Evolutionary conservation across 768 basidiomycete genomes (phyloP).

Genomic region (Suillus sp.): DNA sequence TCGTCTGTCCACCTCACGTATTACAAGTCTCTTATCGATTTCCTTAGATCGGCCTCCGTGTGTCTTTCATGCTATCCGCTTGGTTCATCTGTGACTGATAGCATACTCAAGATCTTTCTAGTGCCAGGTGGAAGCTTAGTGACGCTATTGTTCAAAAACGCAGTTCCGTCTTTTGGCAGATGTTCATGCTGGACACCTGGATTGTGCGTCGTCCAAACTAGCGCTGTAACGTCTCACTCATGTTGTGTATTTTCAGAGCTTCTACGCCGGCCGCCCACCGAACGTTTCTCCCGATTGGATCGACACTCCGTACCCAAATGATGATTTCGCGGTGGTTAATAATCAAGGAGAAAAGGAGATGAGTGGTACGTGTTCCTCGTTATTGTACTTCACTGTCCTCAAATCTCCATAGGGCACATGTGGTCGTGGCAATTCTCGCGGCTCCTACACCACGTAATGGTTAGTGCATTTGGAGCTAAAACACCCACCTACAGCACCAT

Average conservation of each 20-base stretch:
- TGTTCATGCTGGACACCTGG: slow-evolving; percentile 66
- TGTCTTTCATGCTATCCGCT: slow-evolving; percentile 6
- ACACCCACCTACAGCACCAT: slow-evolving; percentile 53
- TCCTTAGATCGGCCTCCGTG: slow-evolving; percentile 60
- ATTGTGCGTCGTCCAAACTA: slow-evolving; percentile 40
- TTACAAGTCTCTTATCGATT: slow-evolving; percentile 9
- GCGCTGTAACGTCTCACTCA: neutral
- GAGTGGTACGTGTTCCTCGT: slow-evolving; percentile 41
- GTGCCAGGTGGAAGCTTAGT: slow-evolving; percentile 60
- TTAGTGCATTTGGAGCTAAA: slow-evolving; percentile 53
- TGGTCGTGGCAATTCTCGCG: slow-evolving; percentile 60
- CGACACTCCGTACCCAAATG: slow-evolving; percentile 57
- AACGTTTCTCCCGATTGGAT: slow-evolving; percentile 52
- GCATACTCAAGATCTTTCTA: slow-evolving; percentile 52
- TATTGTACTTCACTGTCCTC: neutral
- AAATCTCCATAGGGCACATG: slow-evolving; percentile 44
- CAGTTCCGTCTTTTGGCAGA: slow-evolving; percentile 64
- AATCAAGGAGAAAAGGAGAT: slow-evolving; percentile 39
- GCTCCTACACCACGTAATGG: slow-evolving; percentile 53
- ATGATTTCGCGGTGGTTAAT: slow-evolving; percentile 37
- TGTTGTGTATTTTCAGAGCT: slow-evolving; percentile 47
- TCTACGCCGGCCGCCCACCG: slow-evolving; percentile 62
- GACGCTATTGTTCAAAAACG: slow-evolving; percentile 48
- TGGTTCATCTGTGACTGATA: neutral
- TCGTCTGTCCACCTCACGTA: slow-evolving; percentile 25